A percentile compares a stretch with the other conserved stretches of the same genome.
Evolutionary conservation across 169 alveolate genomes (phyloP).

Genomic region (Eimeria sp.): DNA sequence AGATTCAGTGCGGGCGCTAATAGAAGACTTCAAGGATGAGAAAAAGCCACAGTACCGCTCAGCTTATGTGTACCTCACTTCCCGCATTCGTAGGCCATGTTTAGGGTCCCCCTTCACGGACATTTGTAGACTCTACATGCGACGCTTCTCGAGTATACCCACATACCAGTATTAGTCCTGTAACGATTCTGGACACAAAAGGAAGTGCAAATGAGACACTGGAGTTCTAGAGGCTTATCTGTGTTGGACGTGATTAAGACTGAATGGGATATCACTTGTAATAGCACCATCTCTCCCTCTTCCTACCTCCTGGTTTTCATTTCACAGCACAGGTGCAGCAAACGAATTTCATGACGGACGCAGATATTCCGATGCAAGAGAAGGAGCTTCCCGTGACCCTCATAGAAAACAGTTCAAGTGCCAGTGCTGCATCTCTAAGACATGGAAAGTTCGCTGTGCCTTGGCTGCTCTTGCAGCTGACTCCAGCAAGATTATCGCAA

Average conservation of each 20-base stretch:
- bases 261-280: not conserved
- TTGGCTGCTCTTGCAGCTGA: conserved; percentile 13
- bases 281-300: too few species aligned
- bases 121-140: not conserved
- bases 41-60: conserved; percentile 77
- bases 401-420: not conserved
- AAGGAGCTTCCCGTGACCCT: not conserved
- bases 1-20: conserved; percentile 62
- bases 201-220: not conserved
- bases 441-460: not conserved
- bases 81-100: conserved; percentile 60
- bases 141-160: not conserved
- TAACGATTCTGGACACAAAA: not conserved
- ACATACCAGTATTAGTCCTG: not conserved
- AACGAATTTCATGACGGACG: not conserved
- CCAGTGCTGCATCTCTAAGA: too few species aligned
- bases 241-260: not conserved
- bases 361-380: not conserved
- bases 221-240: not conserved
- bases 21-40: conserved; percentile 75
- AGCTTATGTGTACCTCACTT: conserved; percentile 78
- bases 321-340: conserved; percentile 53
- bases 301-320: too few species aligned
- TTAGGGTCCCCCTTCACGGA: not conserved
- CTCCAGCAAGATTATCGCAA: conserved; percentile 56